These are phyloP conservation scores for Pseudogymnoascus sp. DNA, from an alignment of 2,329 filamentous ascomycete species.

Conservation along the genomic window DNA sequence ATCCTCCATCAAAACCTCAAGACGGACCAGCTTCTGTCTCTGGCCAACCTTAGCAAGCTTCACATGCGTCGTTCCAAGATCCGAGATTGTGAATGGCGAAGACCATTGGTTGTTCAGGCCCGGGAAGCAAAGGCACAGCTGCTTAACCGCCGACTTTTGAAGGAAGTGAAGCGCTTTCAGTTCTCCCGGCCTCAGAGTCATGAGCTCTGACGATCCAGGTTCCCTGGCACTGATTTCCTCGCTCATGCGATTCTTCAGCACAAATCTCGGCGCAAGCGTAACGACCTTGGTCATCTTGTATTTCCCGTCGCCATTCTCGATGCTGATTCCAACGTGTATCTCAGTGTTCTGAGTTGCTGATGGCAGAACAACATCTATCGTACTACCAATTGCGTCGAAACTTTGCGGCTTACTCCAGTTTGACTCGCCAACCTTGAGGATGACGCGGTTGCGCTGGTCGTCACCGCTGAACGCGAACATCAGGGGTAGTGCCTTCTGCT, in stretches of 20 bases:
- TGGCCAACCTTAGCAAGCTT: constrained; percentile 89
- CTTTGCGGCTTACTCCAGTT: constrained; percentile 96
- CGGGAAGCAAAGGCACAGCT: constrained; percentile 85
- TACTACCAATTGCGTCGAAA: constrained; percentile 95
- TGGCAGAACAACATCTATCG: constrained; percentile 76
- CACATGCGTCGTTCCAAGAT: constrained; percentile 84
- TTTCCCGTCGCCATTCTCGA: constrained; percentile 88
- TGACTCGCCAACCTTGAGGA: constrained; percentile 82
- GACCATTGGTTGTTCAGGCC: constrained; percentile 97
- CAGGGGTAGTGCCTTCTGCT: constrained; percentile 73
- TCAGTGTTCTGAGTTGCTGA: constrained; percentile 63
- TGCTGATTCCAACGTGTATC: constrained; percentile 82
- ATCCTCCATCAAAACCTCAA: constrained; percentile 86
- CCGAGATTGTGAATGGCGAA: constrained; percentile 93
- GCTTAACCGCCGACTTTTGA: constrained; percentile 73
- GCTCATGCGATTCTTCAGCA: constrained; percentile 84
- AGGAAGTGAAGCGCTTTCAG: constrained; percentile 84
- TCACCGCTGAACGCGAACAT: constrained; percentile 93
- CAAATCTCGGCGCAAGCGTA: constrained; percentile 83
- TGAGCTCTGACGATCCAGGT: constrained; percentile 79
- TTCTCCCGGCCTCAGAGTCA: constrained; percentile 68
- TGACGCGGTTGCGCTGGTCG: constrained; percentile 82
- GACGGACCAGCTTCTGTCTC: constrained; percentile 75
- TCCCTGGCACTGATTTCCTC: constrained; percentile 88
- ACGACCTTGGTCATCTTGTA: constrained; percentile 97